Percentiles rank a stretch among this genome's conserved stretches.
phyloP scores from a whole-genome alignment of 345 rosid genomes.

The Eutrema heterophyllum region DNA sequence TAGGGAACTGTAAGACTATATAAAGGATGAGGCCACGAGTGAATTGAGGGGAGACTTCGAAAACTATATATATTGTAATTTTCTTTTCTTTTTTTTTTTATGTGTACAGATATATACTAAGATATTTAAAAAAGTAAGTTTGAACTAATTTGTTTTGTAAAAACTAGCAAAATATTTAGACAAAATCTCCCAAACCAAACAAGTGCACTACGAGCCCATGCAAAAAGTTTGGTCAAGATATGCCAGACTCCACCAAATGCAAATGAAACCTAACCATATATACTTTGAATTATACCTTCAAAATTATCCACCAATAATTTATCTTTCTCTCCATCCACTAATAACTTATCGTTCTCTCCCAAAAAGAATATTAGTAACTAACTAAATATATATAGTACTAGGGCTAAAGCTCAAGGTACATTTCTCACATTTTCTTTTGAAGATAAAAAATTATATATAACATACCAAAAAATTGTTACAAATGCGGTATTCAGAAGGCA shows the following conservation, averaged over 20 bases:
- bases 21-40: conserved; percentile 3
- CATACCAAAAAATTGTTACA: background rate
- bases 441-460: background rate
- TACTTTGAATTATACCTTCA: background rate
- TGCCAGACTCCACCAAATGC: conserved; percentile 26
- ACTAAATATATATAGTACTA: background rate
- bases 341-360: background rate
- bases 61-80: background rate
- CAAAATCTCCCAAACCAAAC: conserved; percentile 11
- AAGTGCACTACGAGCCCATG: conserved; percentile 1
- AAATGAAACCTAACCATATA: background rate
- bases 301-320: background rate
- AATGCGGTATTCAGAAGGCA: background rate
- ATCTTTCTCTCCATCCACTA: background rate
- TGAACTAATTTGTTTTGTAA: background rate
- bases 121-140: background rate
- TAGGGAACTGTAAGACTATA: conserved; percentile 5
- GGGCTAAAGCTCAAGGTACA: background rate
- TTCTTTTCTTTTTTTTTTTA: background rate
- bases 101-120: too few relatives aligned
- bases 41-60: conserved; percentile 20
- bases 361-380: background rate
- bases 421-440: background rate
- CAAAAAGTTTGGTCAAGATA: conserved; percentile 19
- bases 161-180: background rate